A percentile compares a stretch with the other conserved stretches of the same genome.
phyloP scores from a whole-genome alignment of 139 green algal species.

The Ostreobium quekettii region DNA sequence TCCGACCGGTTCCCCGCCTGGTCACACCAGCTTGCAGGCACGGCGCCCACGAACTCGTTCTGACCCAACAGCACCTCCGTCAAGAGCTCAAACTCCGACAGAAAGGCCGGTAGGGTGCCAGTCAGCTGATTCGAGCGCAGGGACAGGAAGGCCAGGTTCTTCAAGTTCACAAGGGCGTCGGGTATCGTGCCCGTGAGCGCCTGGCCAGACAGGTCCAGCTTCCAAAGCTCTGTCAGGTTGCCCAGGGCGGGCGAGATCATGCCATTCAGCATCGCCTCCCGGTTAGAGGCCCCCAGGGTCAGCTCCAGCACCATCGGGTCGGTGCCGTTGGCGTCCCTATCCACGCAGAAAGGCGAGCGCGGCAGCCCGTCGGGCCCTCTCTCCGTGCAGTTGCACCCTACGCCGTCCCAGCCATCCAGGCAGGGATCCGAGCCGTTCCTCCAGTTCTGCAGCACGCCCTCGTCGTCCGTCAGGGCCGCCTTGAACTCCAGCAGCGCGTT shows the following conservation, averaged over 20 bases:
- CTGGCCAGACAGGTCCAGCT: conserved; percentile 27
- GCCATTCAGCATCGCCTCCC: not conserved
- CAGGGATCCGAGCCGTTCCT: conserved; percentile 10
- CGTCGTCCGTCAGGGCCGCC: not conserved
- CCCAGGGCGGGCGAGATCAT: conserved; percentile 15
- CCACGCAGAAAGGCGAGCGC: too few species aligned
- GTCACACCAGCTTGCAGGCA: conserved; percentile 18
- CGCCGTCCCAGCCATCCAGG: conserved; percentile 2
- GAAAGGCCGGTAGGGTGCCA: conserved; percentile 6
- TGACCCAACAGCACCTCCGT: conserved; percentile 5
- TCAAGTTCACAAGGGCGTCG: not conserved
- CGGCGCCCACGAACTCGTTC: conserved; percentile 15
- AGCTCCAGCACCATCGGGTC: too few species aligned
- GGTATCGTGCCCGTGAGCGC: conserved; percentile 25
- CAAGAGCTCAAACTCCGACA: conserved; percentile 9
- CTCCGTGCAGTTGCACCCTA: not conserved
- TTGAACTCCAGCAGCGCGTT: conserved; percentile 15
- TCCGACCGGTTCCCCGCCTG: too few species aligned
- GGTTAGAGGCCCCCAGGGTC: too few species aligned
- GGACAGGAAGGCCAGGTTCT: conserved; percentile 24
- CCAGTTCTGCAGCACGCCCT: conserved; percentile 3
- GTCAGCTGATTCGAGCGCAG: conserved; percentile 19
- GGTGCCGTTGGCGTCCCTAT: too few species aligned
- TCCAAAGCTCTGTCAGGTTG: conserved; percentile 18
- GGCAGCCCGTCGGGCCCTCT: too few species aligned